Evolutionary conservation across 495 filamentous ascomycete species (phyloP), one percentile per base, ranked within the genome.

Genomic region (Penicillium manginii): DNA sequence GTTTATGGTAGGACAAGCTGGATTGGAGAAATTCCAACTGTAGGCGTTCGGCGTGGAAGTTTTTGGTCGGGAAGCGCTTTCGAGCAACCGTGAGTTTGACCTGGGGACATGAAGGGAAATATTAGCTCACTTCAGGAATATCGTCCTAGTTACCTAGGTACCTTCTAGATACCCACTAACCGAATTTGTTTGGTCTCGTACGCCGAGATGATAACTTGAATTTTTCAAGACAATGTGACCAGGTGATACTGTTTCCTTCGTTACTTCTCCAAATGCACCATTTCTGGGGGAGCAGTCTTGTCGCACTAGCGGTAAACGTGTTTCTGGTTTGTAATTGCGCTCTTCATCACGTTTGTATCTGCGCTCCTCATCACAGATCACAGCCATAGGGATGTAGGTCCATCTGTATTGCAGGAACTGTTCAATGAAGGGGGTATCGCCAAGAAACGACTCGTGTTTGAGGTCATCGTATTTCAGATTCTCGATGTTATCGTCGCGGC

Each of bases 1-100:
- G 15, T 33, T 53, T 53, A 14, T 53, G 50, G 10, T 3, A 14
- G 50, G 50, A 53, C 12, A 53, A 22, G 50, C 50, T 53, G 12
- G 50, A 21, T 19, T 22, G 50, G 18, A 53, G 17, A 23, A 7
- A 12, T 26, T 40, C 39, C 50, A 53, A 9, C 6, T 11, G 18
- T 40, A 10, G 33, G 12, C 39, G 19, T 12, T 42, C 37, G 37
- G 14, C 15, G 3, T 10, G 6, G 3, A 3, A 40, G 3, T 15
- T 8, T 12, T 15, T 12, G 37, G 6, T 12, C 3, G 3, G 37
- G 37, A 40, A 40, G 3, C 14, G 37, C 14, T 40, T 40, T 12
- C 37, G 7, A 40, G 37, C 37, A 40, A 40, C 37, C 3, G 15
- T 9, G 37, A 40, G 7, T 40, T n/a, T 40, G 37, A 12, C 3